Base-by-base conservation (phyloP, 495 filamentous ascomycete species). In the Beverwykella pulmonaria region DNA sequence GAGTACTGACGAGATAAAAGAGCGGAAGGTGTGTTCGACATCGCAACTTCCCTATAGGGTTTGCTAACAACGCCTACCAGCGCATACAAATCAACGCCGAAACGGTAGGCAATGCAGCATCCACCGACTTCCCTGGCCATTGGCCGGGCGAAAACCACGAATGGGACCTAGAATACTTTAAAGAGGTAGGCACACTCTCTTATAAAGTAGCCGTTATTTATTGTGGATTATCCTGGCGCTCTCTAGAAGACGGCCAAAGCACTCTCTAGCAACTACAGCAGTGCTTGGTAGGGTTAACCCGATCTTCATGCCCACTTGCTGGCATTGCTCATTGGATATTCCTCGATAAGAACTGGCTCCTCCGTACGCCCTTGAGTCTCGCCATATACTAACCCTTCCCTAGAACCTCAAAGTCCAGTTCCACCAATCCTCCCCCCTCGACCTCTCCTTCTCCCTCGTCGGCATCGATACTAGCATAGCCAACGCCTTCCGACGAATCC, bases 401-500 rank as follows among this genome's bases (percentile, higher is more conserved):
- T 39, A 90, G 83, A 81, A 76, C 59, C 87, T 97, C 76, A 74
- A 79, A 20, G 82, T 98, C 75, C 80, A 92, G 73, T 94, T 95
- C 78, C 90, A 96, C 83, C 81, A 89, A 55, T 92, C 92, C 76
- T 82, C 87, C 30, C 83, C 83, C 44, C 82, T 84, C 75, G 88
- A 95, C 71, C 76, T 89, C 61, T 87, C 88, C 34, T 98, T 98
- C 82, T 97, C 92, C 22, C 85, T 98, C 69, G 87, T 96, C 74
- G 92, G 92, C 72, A 76, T 93, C 68, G 93, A 99, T 73, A 93
- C 95, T 69, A 84, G 90, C 59, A 88, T 99, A 73, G 92, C 95
- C 69, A 99, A 99, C 77, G 95, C 95, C 72, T 96, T 98, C 83
- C 94, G 95, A 68, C 91, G 95, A 50, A 98, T 99, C 72, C 84